A percentile compares a stretch with the other conserved stretches of the same genome.
Evolutionary conservation across 371 early-diverging fungal genomes (phyloP).

Genomic region (Mucor ambiguus): DNA sequence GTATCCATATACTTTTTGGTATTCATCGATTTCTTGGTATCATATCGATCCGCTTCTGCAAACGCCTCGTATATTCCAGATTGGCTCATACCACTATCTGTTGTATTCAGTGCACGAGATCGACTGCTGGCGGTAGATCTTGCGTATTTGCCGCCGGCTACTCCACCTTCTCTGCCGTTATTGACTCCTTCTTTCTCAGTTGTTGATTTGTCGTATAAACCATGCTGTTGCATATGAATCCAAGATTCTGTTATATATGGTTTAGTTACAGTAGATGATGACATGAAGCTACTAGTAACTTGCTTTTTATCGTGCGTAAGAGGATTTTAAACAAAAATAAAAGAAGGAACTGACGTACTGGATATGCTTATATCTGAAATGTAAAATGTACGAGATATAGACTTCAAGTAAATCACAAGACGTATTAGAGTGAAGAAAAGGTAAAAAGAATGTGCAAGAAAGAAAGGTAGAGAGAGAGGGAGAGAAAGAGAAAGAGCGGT

Average conservation of each 20-base stretch:
- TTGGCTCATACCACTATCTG: conserved; percentile 32
- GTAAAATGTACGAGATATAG: not conserved
- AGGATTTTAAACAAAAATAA: not conserved
- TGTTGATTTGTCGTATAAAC: conserved; percentile 26
- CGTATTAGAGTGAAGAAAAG: not conserved
- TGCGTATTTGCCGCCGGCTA: conserved; percentile 6
- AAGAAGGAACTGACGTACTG: not conserved
- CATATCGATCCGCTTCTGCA: conserved; percentile 27
- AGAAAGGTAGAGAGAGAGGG: not conserved
- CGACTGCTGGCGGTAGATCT: conserved; percentile 23
- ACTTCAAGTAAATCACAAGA: not conserved
- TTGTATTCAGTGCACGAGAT: conserved; percentile 13
- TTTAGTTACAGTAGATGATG: conserved; percentile 47
- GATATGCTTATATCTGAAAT: not conserved
- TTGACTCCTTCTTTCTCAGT: conserved; percentile 9
- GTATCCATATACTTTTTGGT: conserved; percentile 20
- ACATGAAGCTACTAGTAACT: conserved; percentile 31
- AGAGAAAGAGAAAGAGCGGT: not conserved
- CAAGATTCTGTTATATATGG: conserved; percentile 43
- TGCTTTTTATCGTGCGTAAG: not conserved
- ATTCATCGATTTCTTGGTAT: conserved; percentile 8
- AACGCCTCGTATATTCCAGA: conserved; percentile 36
- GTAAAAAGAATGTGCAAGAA: not conserved
- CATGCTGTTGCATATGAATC: conserved; percentile 48
- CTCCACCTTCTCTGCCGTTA: not conserved